These are phyloP conservation scores for Microstegium vimineum DNA, from an alignment of 176 grass and related monocot genomes.

Conservation along the genomic window DNA sequence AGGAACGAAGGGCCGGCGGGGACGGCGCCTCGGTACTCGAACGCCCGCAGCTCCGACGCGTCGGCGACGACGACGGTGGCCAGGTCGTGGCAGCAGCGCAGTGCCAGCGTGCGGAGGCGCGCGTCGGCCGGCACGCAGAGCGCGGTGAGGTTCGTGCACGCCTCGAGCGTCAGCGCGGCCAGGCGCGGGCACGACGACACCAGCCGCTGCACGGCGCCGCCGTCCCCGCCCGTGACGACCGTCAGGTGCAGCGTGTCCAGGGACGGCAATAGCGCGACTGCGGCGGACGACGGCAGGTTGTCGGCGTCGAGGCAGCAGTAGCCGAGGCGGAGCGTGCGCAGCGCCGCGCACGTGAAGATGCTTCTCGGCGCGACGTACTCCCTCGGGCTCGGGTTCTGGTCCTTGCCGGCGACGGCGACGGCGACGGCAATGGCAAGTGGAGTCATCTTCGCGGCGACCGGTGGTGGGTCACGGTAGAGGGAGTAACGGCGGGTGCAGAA, in stretches of 20 bases:
- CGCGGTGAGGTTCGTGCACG: neutral
- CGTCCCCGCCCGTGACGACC: neutral
- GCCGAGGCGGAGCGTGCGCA: neutral
- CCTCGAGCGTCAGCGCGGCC: neutral
- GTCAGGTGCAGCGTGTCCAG: neutral
- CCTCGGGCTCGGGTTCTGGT: neutral
- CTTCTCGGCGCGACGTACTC: neutral
- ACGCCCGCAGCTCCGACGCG: neutral
- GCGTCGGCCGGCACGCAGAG: neutral
- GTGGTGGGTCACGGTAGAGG: neutral
- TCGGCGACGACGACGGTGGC: neutral
- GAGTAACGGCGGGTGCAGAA: neutral
- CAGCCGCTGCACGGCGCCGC: slow-evolving; percentile 1
- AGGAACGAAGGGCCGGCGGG: neutral
- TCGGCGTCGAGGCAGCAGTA: neutral
- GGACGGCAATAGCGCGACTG: neutral
- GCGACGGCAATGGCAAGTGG: neutral
- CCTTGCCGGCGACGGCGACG: neutral
- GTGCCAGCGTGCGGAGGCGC: neutral
- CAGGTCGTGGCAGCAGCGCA: slow-evolving; percentile 19
- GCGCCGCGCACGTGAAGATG: neutral
- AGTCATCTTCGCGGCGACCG: neutral
- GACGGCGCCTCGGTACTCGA: neutral
- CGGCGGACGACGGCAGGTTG: neutral
- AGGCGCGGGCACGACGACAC: neutral